Base-by-base conservation (phyloP, 2,329 filamentous ascomycete species). In the Pyrenophora teres region DNA sequence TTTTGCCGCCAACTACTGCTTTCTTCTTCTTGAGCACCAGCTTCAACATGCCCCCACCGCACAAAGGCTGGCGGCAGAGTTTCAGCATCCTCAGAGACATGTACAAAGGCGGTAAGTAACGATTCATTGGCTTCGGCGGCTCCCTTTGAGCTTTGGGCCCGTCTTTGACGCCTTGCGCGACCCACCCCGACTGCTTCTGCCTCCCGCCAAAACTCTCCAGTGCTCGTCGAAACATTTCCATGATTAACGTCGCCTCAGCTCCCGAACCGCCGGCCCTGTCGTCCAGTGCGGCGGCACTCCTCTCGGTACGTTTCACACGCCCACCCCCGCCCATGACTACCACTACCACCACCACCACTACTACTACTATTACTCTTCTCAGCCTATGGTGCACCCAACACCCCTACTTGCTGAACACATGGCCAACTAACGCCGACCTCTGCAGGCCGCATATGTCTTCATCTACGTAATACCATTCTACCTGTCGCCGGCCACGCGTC, bases 381-480 rank as follows among this genome's bases (percentile, higher is more conserved):
- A 59, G 40, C 67, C 66, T 67, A 69, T 69, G 53, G 46, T 46
- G n/a, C 40, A 32, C 44, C 46, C 39, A 51, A 42, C 40, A 50
- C 48, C 40, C 45, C 40, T 49, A 36, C 30, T 55, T 49, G 48
- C 25, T 54, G 50, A 56, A 59, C 41, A 31, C 48, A 33, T 15
- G 27, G 50, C 65, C 71, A 55, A 72, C 64, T 72, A 54, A 72
- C 64, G 40, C 39, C 42, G 55, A 43, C 30, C 13, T 45, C 39
- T 59, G 38, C 55, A 89, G 90, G 77, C 92, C 56, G 74, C 87
- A 56, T 96, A 95, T 76, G 96, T 91, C n/a, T 74, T 92, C 63
- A 77, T 91, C 77, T 99, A 97, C 77, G 90, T 99, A 64, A 78
- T 89, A 3, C 93, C 94, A 19, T 91, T 97, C 75, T 97, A 99